These are phyloP conservation scores for Macrophomina phaseolina DNA, from an alignment of 2,329 filamentous ascomycete species.

Conservation along the genomic window DNA sequence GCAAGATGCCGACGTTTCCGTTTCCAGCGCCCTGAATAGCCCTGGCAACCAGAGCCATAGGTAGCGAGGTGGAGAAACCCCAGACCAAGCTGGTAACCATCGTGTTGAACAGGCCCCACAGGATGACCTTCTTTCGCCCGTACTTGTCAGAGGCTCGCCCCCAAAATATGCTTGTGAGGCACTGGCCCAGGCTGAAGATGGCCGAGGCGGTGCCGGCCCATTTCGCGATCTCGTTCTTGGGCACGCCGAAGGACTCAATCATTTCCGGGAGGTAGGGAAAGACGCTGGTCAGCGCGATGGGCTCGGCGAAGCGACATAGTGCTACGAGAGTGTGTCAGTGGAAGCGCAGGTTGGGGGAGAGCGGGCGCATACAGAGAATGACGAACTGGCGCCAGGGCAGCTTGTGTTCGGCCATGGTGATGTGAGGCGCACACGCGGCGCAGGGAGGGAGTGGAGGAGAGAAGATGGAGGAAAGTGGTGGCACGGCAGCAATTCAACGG, in stretches of 20 bases:
- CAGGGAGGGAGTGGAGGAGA: not conserved
- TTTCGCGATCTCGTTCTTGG: constrained; percentile 49
- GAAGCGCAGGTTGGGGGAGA: not conserved
- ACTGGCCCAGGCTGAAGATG: constrained; percentile 75
- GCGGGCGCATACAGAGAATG: constrained; percentile 41
- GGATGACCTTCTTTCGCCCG: constrained; percentile 82
- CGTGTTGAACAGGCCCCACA: constrained; percentile 75
- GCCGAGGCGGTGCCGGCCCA: constrained; percentile 90
- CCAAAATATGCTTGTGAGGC: constrained; percentile 86
- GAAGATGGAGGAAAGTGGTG: not conserved
- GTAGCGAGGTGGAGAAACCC: constrained; percentile 79
- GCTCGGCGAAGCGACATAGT: constrained; percentile 90
- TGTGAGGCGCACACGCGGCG: not conserved
- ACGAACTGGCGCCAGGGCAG: constrained; percentile 48
- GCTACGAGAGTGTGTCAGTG: constrained; percentile 58
- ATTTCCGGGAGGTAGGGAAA: constrained; percentile 84
- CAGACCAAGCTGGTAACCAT: constrained; percentile 83
- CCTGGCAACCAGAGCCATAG: constrained; percentile 79
- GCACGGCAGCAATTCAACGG: not conserved
- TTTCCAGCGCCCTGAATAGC: constrained; percentile 83
- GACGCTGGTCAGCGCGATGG: constrained; percentile 90
- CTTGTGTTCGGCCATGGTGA: constrained; percentile 43
- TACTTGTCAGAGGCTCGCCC: constrained; percentile 80
- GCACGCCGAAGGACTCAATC: constrained; percentile 48
- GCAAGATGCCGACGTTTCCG: constrained; percentile 82